phyloP scores from a whole-genome alignment of 2,329 filamentous ascomycete genomes.

The Calonectria crousiana region DNA sequence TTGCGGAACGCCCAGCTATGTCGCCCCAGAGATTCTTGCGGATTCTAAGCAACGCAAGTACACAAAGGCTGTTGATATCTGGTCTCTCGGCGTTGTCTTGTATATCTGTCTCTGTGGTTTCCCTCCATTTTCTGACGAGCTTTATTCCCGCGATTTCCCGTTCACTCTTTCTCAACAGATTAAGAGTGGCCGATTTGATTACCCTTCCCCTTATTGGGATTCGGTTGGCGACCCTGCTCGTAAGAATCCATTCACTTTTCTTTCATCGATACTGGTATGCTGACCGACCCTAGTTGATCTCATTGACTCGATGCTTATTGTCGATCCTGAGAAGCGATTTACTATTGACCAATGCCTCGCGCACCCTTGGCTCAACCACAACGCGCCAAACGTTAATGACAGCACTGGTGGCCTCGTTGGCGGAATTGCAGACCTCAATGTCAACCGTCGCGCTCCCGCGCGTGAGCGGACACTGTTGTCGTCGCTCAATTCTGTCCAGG shows the following conservation, averaged over 20 bases:
- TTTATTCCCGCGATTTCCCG: constrained; percentile 84
- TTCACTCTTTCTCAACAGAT: constrained; percentile 94
- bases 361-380: constrained; percentile 88
- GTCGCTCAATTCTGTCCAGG: constrained; percentile 79
- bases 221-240: constrained; percentile 74
- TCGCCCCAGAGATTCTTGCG: constrained; percentile 94
- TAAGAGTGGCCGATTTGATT: constrained; percentile 89
- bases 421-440: constrained; percentile 85
- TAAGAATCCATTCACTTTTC: constrained; percentile 50
- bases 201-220: constrained; percentile 93
- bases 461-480: constrained; percentile 90
- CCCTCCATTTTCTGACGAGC: constrained; percentile 95
- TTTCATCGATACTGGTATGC: background rate
- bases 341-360: constrained; percentile 91
- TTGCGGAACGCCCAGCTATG: constrained; percentile 96
- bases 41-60: constrained; percentile 87
- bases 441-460: constrained; percentile 82
- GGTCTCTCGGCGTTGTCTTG: constrained; percentile 96
- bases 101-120: constrained; percentile 98
- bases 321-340: constrained; percentile 85
- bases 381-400: constrained; percentile 74
- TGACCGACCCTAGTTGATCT: constrained; percentile 73
- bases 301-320: constrained; percentile 94
- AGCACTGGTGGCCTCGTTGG: constrained; percentile 93
- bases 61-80: constrained; percentile 94